A percentile compares a stretch with the other conserved stretches of the same genome.
Conservation (phyloP, 2,329 filamentous ascomycete genomes). For the Penicillium janthinellum region DNA sequence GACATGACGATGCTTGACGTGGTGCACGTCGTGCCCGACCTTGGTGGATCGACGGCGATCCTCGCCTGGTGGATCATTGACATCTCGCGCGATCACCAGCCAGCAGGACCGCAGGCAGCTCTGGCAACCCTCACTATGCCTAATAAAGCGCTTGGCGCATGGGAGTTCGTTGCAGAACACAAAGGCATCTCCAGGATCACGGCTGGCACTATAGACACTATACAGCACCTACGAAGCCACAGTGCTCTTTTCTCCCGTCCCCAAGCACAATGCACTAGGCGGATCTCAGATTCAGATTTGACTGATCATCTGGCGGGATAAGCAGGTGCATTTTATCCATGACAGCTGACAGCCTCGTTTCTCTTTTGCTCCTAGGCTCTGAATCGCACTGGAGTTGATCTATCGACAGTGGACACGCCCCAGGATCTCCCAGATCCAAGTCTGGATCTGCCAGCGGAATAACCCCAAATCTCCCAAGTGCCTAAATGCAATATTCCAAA, state of each 20-base stretch:
- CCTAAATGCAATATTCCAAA: neutral
- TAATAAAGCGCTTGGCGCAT: slow-evolving; percentile 25
- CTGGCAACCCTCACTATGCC: slow-evolving; percentile 12
- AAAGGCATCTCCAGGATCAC: slow-evolving; percentile 6
- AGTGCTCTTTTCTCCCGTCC: neutral
- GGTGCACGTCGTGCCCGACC: slow-evolving; percentile 5
- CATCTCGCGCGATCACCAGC: slow-evolving; percentile 20
- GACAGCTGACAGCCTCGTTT: slow-evolving; percentile 11
- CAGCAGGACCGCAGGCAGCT: neutral
- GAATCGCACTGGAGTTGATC: neutral
- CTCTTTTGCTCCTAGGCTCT: neutral
- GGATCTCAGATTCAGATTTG: slow-evolving; percentile 9
- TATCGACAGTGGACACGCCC: neutral
- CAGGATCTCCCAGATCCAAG: neutral
- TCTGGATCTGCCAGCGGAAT: neutral
- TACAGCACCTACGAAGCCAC: neutral
- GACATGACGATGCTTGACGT: slow-evolving; percentile 22
- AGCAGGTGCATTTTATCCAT: neutral
- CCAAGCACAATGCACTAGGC: neutral
- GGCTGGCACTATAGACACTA: neutral
- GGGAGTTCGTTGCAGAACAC: slow-evolving; percentile 12
- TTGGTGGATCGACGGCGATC: slow-evolving; percentile 11
- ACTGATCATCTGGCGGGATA: slow-evolving; percentile 20
- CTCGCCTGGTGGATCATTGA: slow-evolving; percentile 18
- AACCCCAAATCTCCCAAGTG: neutral